A percentile compares a stretch with the other conserved stretches of the same genome.
These are phyloP conservation scores for Leccinum fibrillosum DNA, from an alignment of 768 basidiomycete species.

Conservation along the genomic window DNA sequence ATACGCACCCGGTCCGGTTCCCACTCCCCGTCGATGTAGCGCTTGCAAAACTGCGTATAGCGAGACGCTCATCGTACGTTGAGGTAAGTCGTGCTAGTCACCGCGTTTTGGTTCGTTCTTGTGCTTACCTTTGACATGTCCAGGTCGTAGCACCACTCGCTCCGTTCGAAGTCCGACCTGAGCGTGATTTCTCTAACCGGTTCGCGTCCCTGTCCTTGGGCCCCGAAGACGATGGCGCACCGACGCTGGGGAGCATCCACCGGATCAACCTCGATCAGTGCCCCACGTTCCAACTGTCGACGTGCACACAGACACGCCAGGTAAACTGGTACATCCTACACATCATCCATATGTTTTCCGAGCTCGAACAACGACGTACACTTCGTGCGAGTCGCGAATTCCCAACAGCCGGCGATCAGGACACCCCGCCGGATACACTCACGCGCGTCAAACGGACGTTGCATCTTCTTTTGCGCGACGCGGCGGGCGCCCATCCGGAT, in stretches of 20 bases:
- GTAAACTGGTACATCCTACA: slow-evolving; percentile 31
- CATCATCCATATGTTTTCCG: slow-evolving; percentile 25
- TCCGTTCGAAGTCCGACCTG: slow-evolving; percentile 19
- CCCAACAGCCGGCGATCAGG: too few relatives aligned
- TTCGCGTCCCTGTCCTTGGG: slow-evolving; percentile 25
- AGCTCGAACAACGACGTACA: slow-evolving; percentile 1
- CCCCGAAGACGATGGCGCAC: not conserved
- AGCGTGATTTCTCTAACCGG: slow-evolving; percentile 15
- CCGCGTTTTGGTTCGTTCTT: not conserved
- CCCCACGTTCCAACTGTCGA: slow-evolving; percentile 28
- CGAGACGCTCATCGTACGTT: slow-evolving; percentile 51
- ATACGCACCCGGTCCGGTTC: slow-evolving; percentile 30
- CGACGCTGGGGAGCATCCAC: slow-evolving; percentile 37
- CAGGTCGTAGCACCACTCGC: slow-evolving; percentile 21
- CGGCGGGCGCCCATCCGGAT: slow-evolving; percentile 5
- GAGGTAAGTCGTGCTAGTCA: slow-evolving; percentile 20
- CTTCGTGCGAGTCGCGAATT: too few relatives aligned
- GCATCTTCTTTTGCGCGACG: slow-evolving; percentile 21
- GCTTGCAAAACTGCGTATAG: slow-evolving; percentile 41
- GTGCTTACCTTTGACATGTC: not conserved
- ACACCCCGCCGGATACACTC: slow-evolving; percentile 15
- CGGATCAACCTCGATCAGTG: slow-evolving; percentile 35
- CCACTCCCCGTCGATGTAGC: slow-evolving; percentile 44
- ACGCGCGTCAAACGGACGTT: slow-evolving; percentile 32
- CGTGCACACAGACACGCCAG: not conserved